Conservation (phyloP, 116 monocot species). For the Thalassia testudinum region DNA sequence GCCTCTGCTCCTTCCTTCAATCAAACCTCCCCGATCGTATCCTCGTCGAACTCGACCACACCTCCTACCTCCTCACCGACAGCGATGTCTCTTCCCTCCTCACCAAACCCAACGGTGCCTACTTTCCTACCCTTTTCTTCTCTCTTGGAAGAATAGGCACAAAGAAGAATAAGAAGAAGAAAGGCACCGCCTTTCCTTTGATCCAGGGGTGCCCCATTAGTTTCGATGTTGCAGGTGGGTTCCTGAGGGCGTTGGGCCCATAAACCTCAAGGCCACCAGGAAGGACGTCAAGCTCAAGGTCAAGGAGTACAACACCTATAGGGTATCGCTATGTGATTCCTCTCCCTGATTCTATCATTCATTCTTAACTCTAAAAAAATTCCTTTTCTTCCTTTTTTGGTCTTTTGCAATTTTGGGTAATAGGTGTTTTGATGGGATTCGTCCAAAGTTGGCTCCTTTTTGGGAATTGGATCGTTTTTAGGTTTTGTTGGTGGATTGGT, state of each 20-base stretch:
- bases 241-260: constrained; percentile 84
- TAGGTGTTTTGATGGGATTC: no score
- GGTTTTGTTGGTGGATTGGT: no score
- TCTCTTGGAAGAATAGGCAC: neutral
- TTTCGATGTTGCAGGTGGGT: constrained; percentile 28
- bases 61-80: constrained; percentile 42
- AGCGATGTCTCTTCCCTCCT: constrained; percentile 61
- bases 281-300: constrained; percentile 90
- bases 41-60: constrained; percentile 54
- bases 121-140: neutral
- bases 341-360: no score
- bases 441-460: no score
- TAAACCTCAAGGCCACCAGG: constrained; percentile 60
- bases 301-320: constrained; percentile 94
- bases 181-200: constrained; percentile 60
- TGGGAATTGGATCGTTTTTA: no score
- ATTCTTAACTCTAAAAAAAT: no score
- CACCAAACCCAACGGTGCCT: constrained; percentile 57
- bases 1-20: constrained; percentile 10
- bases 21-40: constrained; percentile 23
- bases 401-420: neutral
- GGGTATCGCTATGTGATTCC: no score
- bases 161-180: no score
- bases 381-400: neutral
- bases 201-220: constrained; percentile 38